Conservation (phyloP, 495 filamentous ascomycete species). For the Viridothelium virens region DNA sequence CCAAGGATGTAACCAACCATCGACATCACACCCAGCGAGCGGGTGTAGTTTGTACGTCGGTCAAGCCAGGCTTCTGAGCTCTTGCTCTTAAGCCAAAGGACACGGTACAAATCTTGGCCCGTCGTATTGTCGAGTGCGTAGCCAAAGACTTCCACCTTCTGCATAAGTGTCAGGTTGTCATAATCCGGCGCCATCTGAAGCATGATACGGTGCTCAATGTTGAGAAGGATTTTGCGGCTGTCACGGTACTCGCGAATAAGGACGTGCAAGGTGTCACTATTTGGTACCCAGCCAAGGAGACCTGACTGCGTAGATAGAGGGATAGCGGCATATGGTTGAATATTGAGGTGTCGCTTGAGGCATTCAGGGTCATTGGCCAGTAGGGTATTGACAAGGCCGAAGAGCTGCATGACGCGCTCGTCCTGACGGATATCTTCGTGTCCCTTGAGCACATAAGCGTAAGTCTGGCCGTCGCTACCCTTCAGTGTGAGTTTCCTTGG, state of each 20-base stretch:
- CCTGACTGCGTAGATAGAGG: slow-evolving; percentile 94
- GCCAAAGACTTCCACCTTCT: slow-evolving; percentile 98
- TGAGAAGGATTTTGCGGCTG: slow-evolving; percentile 89
- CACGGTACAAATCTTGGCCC: slow-evolving; percentile 94
- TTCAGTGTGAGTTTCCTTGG: slow-evolving; percentile 81
- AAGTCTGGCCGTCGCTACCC: slow-evolving; percentile 77
- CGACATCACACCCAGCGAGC: slow-evolving; percentile 95
- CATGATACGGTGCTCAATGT: slow-evolving; percentile 99
- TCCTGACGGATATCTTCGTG: slow-evolving; percentile 98
- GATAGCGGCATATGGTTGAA: slow-evolving; percentile 89
- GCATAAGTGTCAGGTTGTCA: slow-evolving; percentile 96
- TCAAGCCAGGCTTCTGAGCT: slow-evolving; percentile 97
- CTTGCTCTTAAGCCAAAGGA: slow-evolving; percentile 97
- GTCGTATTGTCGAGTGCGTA: slow-evolving; percentile 99
- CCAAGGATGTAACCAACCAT: slow-evolving; percentile 99
- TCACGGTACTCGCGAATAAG: slow-evolving; percentile 96
- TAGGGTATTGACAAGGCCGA: slow-evolving; percentile 91
- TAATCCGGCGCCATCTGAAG: slow-evolving; percentile 99
- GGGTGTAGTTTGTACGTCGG: slow-evolving; percentile 92
- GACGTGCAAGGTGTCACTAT: slow-evolving; percentile 93
- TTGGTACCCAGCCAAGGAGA: slow-evolving; percentile 92
- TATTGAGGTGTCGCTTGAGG: slow-evolving; percentile 92
- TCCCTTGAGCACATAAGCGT: slow-evolving; percentile 86
- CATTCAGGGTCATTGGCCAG: slow-evolving; percentile 86
- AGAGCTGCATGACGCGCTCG: slow-evolving; percentile 98